Evolutionary conservation across 768 basidiomycete species (phyloP).

Genomic region (Lentinus tigrinus): DNA sequence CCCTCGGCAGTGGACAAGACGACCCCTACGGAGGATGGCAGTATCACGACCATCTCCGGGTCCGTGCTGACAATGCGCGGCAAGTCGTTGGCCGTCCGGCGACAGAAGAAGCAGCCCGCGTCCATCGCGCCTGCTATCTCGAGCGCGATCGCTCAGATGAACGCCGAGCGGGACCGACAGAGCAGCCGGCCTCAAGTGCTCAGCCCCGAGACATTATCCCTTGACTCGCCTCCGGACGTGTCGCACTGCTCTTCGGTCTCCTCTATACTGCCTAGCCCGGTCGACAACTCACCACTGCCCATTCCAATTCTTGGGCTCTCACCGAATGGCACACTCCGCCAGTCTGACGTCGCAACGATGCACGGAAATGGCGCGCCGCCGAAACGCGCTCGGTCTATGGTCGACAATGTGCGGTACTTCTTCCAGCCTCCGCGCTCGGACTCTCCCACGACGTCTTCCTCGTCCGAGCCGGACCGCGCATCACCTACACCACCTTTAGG

Average conservation of each 20-base stretch:
- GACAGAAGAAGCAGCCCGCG: conserved; percentile 17
- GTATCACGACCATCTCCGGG: background rate
- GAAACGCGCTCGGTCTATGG: conserved; percentile 52
- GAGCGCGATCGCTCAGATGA: conserved; percentile 12
- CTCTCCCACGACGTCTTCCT: conserved; percentile 36
- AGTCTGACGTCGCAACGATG: conserved; percentile 28
- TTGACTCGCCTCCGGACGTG: conserved; percentile 23
- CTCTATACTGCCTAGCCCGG: conserved; percentile 25
- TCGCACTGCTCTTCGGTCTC: conserved; percentile 29
- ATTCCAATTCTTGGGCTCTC: conserved; percentile 19
- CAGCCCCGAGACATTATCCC: conserved; percentile 14
- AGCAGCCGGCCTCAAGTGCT: background rate
- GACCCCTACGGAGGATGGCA: background rate
- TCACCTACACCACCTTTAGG: conserved; percentile 13
- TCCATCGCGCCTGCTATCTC: conserved; percentile 15
- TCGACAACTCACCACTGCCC: conserved; percentile 19
- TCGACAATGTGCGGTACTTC: conserved; percentile 60
- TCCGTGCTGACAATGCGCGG: conserved; percentile 1
- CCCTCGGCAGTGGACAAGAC: background rate
- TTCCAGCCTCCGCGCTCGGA: conserved; percentile 34
- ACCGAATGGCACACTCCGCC: conserved; percentile 21
- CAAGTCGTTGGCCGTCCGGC: conserved; percentile 9
- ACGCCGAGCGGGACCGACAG: background rate
- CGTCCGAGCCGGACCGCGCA: conserved; percentile 14
- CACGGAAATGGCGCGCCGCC: conserved; percentile 30